phyloP scores from a whole-genome alignment of 176 grass and related monocot genomes.

The Pharus latifolius region DNA sequence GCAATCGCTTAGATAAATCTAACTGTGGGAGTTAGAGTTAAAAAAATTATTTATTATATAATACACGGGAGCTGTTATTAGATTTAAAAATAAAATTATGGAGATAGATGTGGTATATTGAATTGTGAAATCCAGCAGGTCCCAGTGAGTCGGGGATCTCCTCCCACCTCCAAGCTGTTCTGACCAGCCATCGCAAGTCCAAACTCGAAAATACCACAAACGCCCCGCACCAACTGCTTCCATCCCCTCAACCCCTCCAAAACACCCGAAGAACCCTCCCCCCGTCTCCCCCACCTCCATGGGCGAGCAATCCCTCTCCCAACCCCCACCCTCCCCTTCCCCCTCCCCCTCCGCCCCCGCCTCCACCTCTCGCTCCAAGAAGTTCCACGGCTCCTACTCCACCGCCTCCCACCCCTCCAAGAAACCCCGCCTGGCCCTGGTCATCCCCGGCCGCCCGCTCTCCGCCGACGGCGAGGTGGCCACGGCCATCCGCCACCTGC shows the following conservation, averaged over 20 bases:
- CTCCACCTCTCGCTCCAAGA: conserved; percentile 16
- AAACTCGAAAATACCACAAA: conserved; percentile 25
- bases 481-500: conserved; percentile 53
- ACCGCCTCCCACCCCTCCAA: conserved; percentile 6
- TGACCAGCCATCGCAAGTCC: background rate
- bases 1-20: no score
- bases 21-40: no score
- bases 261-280: background rate
- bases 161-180: background rate
- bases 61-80: no score
- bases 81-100: no score
- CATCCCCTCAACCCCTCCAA: background rate
- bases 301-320: conserved; percentile 45
- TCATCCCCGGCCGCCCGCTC: conserved; percentile 40
- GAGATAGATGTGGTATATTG: no score
- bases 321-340: conserved; percentile 9
- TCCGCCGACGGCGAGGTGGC: conserved; percentile 56
- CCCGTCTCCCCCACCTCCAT: conserved; percentile 8
- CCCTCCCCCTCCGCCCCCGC: background rate
- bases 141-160: background rate
- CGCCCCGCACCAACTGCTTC: conserved; percentile 7
- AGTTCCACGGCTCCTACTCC: background rate
- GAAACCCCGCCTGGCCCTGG: conserved; percentile 24
- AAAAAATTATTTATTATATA: no score
- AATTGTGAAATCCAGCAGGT: no score